Evolutionary conservation across 805 yeast genomes (phyloP).

Genomic region (Zygotorulaspora danielsina): DNA sequence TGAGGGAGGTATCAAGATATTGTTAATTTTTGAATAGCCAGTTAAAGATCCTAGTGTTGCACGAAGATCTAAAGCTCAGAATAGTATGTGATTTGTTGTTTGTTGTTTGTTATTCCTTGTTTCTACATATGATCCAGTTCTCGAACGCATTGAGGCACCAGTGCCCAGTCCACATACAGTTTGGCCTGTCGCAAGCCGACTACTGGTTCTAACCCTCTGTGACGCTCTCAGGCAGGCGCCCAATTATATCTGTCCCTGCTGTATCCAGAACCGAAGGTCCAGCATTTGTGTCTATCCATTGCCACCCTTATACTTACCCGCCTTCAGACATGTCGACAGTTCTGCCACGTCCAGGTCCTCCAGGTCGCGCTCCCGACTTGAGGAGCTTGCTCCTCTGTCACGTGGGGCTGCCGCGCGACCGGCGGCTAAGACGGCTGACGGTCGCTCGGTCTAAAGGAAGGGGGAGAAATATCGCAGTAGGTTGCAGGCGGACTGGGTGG

Average conservation of each 20-base stretch:
- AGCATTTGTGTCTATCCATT: background rate
- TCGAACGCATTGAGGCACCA: background rate
- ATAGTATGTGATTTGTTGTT: background rate
- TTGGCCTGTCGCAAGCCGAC: background rate
- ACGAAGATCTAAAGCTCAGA: background rate
- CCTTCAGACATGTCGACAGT: background rate
- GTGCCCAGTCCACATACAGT: background rate
- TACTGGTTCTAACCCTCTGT: no score
- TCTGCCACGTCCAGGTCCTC: background rate
- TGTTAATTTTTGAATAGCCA: background rate
- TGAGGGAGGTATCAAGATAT: background rate
- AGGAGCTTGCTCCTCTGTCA: background rate
- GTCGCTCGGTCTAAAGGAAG: background rate
- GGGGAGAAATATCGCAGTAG: background rate
- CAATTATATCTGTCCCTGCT: no score
- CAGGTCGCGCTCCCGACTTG: background rate
- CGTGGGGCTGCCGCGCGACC: background rate
- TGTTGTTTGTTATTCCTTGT: background rate
- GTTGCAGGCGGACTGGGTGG: background rate
- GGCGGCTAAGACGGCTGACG: background rate
- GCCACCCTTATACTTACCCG: conserved; percentile 3
- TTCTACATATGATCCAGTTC: background rate
- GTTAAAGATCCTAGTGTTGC: background rate
- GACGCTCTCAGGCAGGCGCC: no score
- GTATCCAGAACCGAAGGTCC: background rate